Base-by-base conservation (phyloP, 2,329 filamentous ascomycete genomes). In the Hypoxylon sp. region DNA sequence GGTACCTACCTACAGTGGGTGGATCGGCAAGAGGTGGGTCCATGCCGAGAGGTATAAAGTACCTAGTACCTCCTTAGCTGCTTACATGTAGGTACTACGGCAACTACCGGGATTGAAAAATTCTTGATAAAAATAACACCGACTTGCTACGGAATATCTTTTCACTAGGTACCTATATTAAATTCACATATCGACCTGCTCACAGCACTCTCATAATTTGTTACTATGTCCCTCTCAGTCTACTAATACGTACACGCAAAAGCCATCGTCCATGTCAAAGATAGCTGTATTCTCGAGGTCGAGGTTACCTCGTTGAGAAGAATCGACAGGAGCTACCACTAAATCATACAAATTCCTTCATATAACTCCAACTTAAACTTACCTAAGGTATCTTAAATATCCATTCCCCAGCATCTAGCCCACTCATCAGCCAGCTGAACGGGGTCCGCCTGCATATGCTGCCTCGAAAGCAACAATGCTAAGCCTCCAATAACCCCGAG, bases 401-500 rank as follows among this genome's bases (percentile, higher is more conserved):
- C 68, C 57, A 71, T 62, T 8, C 70, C 69, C 71, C 69, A 75
- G 51, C 71, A 59, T 54, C 68, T 71, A 20, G 67, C 63, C 73
- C 74, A 75, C 39, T 75, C 73, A 56, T 75, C 73, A 32, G 68
- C 59, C 11, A 73, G 51, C 54, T 69, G 65, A 8, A 70, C 44
- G 17, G 69, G 68, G 39, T 77, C 71, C 55, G 79, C 62, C 1
- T 84, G 86, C 67, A 70, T 75, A 47, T 70, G 69, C 22, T 72
- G 70, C 48, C 71, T 68, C 17, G 72, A 71, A 79, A 89, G 74
- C 86, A 87, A 91, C 50, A 91, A 81, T 20, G 88, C 86, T 34
- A 94, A 75, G 13, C 91, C 91, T 3, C 92, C 91, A 2, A 96
- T 75, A 26, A 95, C 79, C 0, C 93, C 89, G 55, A 93, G 81